Percentiles rank a stretch among this genome's conserved stretches.
These are phyloP conservation scores for Escovopsis sp. DNA, from an alignment of 2,329 filamentous ascomycete genomes.

Conservation along the genomic window DNA sequence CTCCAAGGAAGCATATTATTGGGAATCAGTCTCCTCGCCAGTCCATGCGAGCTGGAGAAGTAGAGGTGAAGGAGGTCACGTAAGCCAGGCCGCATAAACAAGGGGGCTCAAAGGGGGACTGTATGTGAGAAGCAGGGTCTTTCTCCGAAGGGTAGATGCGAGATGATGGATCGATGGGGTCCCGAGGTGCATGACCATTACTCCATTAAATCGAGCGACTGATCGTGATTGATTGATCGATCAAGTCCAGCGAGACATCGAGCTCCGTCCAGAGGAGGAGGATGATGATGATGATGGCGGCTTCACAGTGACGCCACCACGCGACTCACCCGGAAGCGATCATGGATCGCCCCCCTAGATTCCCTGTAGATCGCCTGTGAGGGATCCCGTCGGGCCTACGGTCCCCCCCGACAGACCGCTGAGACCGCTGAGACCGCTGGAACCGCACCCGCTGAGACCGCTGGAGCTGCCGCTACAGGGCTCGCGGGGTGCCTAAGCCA, in stretches of 20 bases:
- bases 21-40: neutral
- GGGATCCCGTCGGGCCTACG: no score
- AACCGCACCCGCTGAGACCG: neutral
- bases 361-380: no score
- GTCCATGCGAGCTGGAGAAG: constrained; percentile 1
- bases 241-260: no score
- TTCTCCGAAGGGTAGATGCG: neutral
- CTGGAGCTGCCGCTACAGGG: no score
- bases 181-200: neutral
- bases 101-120: neutral
- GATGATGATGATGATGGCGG: constrained; percentile 5
- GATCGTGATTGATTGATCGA: no score
- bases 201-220: no score
- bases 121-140: neutral
- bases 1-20: constrained; percentile 20
- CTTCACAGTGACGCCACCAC: constrained; percentile 2
- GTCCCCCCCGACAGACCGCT: neutral
- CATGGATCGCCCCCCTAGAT: no score
- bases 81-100: constrained; percentile 1
- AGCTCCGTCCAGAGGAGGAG: no score
- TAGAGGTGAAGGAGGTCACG: neutral
- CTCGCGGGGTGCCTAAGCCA: no score
- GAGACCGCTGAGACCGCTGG: no score
- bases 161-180: neutral
- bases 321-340: neutral